phyloP scores from a whole-genome alignment of 2,329 filamentous ascomycete species.

The Verruconis gallopava region DNA sequence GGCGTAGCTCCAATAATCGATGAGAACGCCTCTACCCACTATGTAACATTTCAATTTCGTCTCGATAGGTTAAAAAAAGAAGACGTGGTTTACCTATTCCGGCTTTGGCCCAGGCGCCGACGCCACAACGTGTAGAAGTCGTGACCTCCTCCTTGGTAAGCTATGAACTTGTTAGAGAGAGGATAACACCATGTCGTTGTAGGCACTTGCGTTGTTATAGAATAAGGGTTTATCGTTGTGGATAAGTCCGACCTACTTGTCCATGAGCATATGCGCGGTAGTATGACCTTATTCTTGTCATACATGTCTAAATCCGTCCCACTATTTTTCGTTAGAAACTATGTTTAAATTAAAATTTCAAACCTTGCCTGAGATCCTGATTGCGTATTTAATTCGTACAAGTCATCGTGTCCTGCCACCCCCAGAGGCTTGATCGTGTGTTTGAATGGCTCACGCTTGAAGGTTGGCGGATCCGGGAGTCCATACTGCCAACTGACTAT shows the following conservation, averaged over 20 bases:
- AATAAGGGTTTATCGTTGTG: neutral
- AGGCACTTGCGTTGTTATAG: neutral
- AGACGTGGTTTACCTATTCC: no score
- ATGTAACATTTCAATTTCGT: constrained; percentile 34
- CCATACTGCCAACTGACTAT: constrained; percentile 28
- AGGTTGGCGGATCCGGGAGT: constrained; percentile 38
- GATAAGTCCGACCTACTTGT: no score
- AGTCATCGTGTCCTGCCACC: constrained; percentile 28
- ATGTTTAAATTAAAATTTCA: no score
- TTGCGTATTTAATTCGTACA: constrained; percentile 31
- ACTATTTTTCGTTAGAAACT: no score
- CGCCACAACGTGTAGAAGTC: neutral
- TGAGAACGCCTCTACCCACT: constrained; percentile 40
- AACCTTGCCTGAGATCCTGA: constrained; percentile 25
- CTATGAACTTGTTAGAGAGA: no score
- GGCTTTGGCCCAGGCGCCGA: neutral
- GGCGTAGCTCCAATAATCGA: constrained; percentile 40
- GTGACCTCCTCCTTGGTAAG: constrained; percentile 1
- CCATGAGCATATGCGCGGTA: no score
- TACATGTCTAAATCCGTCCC: neutral
- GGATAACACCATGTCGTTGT: no score
- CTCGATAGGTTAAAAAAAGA: no score
- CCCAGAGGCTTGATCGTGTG: constrained; percentile 38
- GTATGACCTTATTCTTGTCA: no score
- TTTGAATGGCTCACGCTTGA: constrained; percentile 38